Percentiles rank a stretch among this genome's conserved stretches.
Conservation (phyloP, 1,284 basidiomycete species). For the Irpex rosettiformis region DNA sequence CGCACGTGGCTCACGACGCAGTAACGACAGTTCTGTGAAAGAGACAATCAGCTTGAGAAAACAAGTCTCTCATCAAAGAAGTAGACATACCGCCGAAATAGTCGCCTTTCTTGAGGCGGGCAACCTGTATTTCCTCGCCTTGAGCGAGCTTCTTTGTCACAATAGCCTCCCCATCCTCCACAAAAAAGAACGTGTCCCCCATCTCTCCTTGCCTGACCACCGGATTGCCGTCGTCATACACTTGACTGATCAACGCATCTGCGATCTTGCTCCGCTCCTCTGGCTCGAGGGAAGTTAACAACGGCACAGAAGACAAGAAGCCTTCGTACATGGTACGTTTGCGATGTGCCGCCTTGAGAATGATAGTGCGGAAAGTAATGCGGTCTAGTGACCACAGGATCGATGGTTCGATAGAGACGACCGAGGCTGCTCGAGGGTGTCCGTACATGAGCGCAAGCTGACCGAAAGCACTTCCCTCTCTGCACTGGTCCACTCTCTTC, state of each 20-base stretch:
- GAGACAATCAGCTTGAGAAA: conserved; percentile 8
- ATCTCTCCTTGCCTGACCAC: conserved; percentile 92
- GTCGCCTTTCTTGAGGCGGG: conserved; percentile 83
- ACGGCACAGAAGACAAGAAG: conserved; percentile 89
- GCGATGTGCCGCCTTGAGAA: conserved; percentile 83
- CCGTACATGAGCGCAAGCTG: conserved; percentile 99
- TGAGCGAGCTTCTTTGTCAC: conserved; percentile 76
- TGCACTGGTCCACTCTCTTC: conserved; percentile 83
- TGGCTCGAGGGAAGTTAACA: conserved; percentile 82
- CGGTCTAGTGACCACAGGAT: conserved; percentile 96
- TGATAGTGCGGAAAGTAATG: conserved; percentile 98
- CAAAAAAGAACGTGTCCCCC: conserved; percentile 96
- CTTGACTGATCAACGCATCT: conserved; percentile 86
- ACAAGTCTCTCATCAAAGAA: conserved; percentile 6
- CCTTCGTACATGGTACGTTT: conserved; percentile 94
- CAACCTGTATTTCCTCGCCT: conserved; percentile 65
- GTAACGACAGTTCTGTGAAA: conserved; percentile 70
- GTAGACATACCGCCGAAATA: conserved; percentile 90
- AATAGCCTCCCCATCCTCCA: conserved; percentile 89
- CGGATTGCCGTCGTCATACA: conserved; percentile 80
- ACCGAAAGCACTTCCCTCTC: conserved; percentile 87
- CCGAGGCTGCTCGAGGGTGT: conserved; percentile 92
- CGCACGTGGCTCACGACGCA: conserved; percentile 84
- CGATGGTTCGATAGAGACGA: conserved; percentile 80
- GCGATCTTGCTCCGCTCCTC: conserved; percentile 95